Percentiles rank a stretch among this genome's conserved stretches.
Evolutionary conservation across 1,284 basidiomycete genomes (phyloP).

Genomic region (Fomitopsis schrenkii): DNA sequence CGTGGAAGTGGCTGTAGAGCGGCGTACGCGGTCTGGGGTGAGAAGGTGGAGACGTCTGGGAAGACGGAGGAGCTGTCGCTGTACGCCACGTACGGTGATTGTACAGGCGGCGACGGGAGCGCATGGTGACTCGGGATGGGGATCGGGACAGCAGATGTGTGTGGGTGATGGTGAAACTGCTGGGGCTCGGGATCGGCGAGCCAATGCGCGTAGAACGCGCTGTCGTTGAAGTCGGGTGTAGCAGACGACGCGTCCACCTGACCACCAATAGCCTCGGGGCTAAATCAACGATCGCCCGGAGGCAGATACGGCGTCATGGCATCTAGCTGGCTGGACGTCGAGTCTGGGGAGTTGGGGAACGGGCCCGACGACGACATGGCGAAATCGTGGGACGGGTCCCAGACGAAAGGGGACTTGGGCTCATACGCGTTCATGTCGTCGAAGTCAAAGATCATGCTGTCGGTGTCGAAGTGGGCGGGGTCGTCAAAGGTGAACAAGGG

Average conservation of each 20-base stretch:
- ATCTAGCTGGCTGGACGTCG: constrained; percentile 27
- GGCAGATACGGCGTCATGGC: constrained; percentile 17
- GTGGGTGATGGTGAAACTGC: constrained; percentile 26
- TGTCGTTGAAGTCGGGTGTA: constrained; percentile 37
- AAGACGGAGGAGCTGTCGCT: constrained; percentile 36
- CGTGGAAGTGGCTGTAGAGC: constrained; percentile 55
- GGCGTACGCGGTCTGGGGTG: constrained; percentile 50
- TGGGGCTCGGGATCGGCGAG: constrained; percentile 53
- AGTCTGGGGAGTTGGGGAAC: constrained; percentile 32
- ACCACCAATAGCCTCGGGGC: constrained; percentile 17
- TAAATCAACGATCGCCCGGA: constrained; percentile 19
- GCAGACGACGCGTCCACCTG: constrained; percentile 30
- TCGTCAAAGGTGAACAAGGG: constrained; percentile 44
- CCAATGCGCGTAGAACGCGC: constrained; percentile 47
- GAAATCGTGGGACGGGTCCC: constrained; percentile 33
- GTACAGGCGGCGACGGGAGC: constrained; percentile 29
- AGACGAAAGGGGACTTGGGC: constrained; percentile 32
- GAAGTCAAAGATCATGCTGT: constrained; percentile 67
- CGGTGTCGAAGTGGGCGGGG: constrained; percentile 35
- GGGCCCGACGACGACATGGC: constrained; percentile 20
- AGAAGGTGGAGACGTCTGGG: constrained; percentile 47
- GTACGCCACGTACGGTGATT: constrained; percentile 24
- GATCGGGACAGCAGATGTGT: constrained; percentile 42
- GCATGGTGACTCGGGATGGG: constrained; percentile 48
- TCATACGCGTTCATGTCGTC: constrained; percentile 45